These are phyloP conservation scores for Penicillium sp. DNA, from an alignment of 2,329 filamentous ascomycete genomes.

Conservation along the genomic window DNA sequence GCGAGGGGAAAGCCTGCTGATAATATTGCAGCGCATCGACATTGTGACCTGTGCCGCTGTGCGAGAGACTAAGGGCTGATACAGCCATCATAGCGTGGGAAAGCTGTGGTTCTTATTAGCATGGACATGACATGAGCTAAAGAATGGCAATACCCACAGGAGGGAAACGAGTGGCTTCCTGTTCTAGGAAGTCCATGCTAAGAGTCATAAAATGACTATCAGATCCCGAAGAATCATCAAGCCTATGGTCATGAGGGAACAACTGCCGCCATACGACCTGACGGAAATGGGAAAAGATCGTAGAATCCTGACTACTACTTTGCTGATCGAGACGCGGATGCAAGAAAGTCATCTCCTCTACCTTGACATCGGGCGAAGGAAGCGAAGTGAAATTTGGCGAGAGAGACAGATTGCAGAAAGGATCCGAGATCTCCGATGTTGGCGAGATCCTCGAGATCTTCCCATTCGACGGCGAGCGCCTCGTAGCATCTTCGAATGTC, in stretches of 20 bases:
- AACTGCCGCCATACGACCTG: slow-evolving; percentile 45
- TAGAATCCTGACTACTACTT: slow-evolving; percentile 32
- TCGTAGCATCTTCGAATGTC: slow-evolving; percentile 50
- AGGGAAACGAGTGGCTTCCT: slow-evolving; percentile 51
- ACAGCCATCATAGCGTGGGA: slow-evolving; percentile 60
- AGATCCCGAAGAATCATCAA: slow-evolving; percentile 21
- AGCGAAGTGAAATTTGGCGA: slow-evolving; percentile 28
- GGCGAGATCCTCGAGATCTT: slow-evolving; percentile 36
- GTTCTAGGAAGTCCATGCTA: slow-evolving; percentile 47
- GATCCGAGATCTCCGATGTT: slow-evolving; percentile 35
- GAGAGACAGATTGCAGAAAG: slow-evolving; percentile 28
- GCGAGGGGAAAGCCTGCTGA: slow-evolving; percentile 52
- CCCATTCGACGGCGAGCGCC: slow-evolving; percentile 34
- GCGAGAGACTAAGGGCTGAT: slow-evolving; percentile 54
- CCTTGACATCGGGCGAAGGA: slow-evolving; percentile 26
- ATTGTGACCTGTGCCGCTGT: slow-evolving; percentile 47
- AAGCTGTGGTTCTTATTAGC: slow-evolving; percentile 40
- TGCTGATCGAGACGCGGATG: slow-evolving; percentile 22
- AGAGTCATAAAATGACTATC: slow-evolving; percentile 27
- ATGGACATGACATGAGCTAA: background rate
- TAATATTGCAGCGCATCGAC: slow-evolving; percentile 57
- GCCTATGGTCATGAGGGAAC: slow-evolving; percentile 29
- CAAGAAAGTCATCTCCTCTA: slow-evolving; percentile 20
- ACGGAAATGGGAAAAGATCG: slow-evolving; percentile 42
- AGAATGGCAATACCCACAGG: slow-evolving; percentile 45